phyloP scores from a whole-genome alignment of 225 moss, liverwort and hornwort genomes.

The Neckera pumila region DNA sequence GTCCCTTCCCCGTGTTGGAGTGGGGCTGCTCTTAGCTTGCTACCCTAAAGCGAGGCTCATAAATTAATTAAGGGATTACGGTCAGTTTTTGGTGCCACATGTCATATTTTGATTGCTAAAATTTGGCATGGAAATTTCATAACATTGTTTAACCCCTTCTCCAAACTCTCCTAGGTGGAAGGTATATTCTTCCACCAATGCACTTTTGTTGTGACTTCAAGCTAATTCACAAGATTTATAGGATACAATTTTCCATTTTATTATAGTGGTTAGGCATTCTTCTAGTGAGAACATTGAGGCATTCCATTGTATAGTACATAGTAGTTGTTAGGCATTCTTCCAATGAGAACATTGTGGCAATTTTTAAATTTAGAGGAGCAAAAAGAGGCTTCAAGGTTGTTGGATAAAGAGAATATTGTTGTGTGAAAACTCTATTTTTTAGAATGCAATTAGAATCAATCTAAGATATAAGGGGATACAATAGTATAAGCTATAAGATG shows the following conservation, averaged over 20 bases:
- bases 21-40: too few relatives aligned
- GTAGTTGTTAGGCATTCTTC: too few relatives aligned
- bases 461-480: too few relatives aligned
- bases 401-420: too few relatives aligned
- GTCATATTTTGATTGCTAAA: background rate
- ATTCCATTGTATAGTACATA: too few relatives aligned
- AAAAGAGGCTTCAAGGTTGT: too few relatives aligned
- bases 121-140: background rate
- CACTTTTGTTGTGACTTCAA: background rate
- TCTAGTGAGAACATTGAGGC: too few relatives aligned
- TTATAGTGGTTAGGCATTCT: too few relatives aligned
- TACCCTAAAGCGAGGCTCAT: background rate
- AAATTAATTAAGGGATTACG: background rate
- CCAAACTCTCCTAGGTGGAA: rapidly evolving
- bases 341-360: background rate
- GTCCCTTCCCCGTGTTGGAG: too few relatives aligned
- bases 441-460: too few relatives aligned
- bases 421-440: too few relatives aligned
- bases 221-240: background rate
- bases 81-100: background rate
- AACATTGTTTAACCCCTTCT: background rate
- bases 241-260: background rate
- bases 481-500: too few relatives aligned
- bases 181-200: background rate
- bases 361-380: background rate